Evolutionary conservation across 139 green algal genomes (phyloP), one percentile per base, ranked within the genome.

Genomic region (Tetradesmus obliquus): DNA sequence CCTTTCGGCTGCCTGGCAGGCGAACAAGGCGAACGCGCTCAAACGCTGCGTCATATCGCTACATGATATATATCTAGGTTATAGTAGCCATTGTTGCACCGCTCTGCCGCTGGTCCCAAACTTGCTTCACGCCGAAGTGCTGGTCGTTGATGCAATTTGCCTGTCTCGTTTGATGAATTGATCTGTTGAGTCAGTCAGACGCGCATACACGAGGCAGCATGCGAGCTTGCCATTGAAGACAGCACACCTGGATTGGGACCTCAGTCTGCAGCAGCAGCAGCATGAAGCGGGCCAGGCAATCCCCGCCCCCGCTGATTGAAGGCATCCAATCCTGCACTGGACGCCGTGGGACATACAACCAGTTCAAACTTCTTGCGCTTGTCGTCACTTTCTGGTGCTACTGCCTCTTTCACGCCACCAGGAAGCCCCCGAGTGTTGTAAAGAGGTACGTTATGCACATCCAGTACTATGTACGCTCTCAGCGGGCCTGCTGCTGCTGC

Each of bases 381-480:
- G 57, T 96, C 0, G 81, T 99, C 2, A 99, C 98, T 0, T 99
- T 99, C 92, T 62, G 99, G 10, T 96, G 95, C 81, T 99, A 99
- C 93, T 93, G 94, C 19, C 93, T 95, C n/a, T 99, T 97, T 88
- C 98, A 99, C 93, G 97, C 97, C 54, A 96, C 96, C 0, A 94
- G 98, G 19, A 99, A 99, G 89, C 97, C 98, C 0, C 96, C 97
- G 12, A 97, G 94, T 92, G 98, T 99, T 57, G 98, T 99, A 3
- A 99, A 99, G 69, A 95, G 94, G 95, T 96, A 69, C 3, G 88
- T 24, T 86, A 5, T 24, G 12, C 17, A 24, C 5, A 6, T 6
- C n/a, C 3, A 3, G 3, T 3, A 1, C 17, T 76, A 8, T 15
- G 7, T 57, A 10, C 3, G 8, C 19, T 24, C 84, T 24, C n/a